Evolutionary conservation across 2,329 filamentous ascomycete species (phyloP), one percentile per base, ranked within the genome.

Genomic region (Aciculosporium take): DNA sequence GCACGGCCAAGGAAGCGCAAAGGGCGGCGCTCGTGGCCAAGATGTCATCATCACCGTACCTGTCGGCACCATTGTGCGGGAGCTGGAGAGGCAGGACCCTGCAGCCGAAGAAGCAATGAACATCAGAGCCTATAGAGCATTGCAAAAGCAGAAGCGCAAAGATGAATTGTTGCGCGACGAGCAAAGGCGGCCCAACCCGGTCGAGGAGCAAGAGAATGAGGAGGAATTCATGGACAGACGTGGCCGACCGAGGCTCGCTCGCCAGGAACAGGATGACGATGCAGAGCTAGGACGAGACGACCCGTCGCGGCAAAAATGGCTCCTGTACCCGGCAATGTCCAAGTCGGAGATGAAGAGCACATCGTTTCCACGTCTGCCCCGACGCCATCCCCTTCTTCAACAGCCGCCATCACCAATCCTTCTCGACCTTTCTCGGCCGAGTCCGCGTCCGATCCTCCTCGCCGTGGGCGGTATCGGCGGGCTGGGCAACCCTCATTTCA

Each of bases 401-500:
- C 83, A 94, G 52, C 87, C 84, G 1, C 62, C 75, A 8, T 73
- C 73, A 0, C 86, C 86, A 2, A 74, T 96, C 40, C 65, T 75
- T 44, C 69, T 87, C 10, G 83, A 88, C 56, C 67, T 88, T 10
- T 80, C 78, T 37, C 70, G 76, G 37, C 84, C 84, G 1, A 94
- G 91, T 62, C 77, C 85, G 5, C 74, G 76, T 36, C 91, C 91
- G 0, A 79, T 95, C 49, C 68, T 98, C 20, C 74, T 98, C 9
- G 84, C 86, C 1, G 81, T 85, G 0, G 91, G 91, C 7, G 88
- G 86, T 5, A 74, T 93, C 46, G 91, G 91, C 7, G 91, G 91
- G 0, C 62, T 95, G 7, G 91, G 91, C 9, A 98, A 98, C 55
- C 85, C 91, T 5, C 87, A 95, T 59, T 98, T 96, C 55, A 76